Percentiles rank a stretch among this genome's conserved stretches.
phyloP scores from a whole-genome alignment of 768 basidiomycete genomes.

The Mycena indigotica region DNA sequence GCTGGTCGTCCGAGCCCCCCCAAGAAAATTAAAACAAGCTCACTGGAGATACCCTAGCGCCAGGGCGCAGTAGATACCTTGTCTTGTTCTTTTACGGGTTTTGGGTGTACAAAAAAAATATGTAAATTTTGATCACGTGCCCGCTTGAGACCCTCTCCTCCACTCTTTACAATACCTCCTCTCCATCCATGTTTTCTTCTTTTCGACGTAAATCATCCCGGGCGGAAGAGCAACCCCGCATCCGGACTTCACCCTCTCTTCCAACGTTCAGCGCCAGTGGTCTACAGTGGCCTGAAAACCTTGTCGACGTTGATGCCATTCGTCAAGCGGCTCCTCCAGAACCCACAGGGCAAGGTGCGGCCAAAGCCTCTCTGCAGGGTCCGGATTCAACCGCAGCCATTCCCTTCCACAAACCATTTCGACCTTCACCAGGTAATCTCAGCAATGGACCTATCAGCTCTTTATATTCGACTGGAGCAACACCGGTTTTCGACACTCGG shows the following conservation, averaged over 20 bases:
- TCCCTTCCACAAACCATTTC: constrained; percentile 85
- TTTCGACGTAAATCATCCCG: constrained; percentile 72
- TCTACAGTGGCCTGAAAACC: constrained; percentile 83
- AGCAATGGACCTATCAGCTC: constrained; percentile 62
- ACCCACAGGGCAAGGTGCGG: constrained; percentile 60
- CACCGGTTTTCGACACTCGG: constrained; percentile 64
- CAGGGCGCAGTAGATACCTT: constrained; percentile 28
- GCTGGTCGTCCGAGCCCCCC: constrained; percentile 44
- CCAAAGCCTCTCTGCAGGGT: constrained; percentile 65
- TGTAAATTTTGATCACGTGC: background rate
- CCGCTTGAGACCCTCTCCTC: constrained; percentile 12
- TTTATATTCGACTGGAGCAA: constrained; percentile 66
- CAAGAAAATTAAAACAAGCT: constrained; percentile 74
- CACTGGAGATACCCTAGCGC: constrained; percentile 56
- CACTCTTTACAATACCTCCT: constrained; percentile 8
- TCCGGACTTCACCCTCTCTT: constrained; percentile 79
- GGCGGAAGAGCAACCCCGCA: constrained; percentile 45
- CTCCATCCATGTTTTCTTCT: constrained; percentile 64
- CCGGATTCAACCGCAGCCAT: constrained; percentile 52
- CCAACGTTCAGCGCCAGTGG: constrained; percentile 75
- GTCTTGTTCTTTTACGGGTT: constrained; percentile 17
- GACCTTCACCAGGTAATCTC: constrained; percentile 50
- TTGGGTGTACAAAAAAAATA: constrained; percentile 14
- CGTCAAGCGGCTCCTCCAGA: constrained; percentile 47
- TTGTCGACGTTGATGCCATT: constrained; percentile 73